Conservation (phyloP, 208 protist genomes). For the Strigomonas oncopelti region DNA sequence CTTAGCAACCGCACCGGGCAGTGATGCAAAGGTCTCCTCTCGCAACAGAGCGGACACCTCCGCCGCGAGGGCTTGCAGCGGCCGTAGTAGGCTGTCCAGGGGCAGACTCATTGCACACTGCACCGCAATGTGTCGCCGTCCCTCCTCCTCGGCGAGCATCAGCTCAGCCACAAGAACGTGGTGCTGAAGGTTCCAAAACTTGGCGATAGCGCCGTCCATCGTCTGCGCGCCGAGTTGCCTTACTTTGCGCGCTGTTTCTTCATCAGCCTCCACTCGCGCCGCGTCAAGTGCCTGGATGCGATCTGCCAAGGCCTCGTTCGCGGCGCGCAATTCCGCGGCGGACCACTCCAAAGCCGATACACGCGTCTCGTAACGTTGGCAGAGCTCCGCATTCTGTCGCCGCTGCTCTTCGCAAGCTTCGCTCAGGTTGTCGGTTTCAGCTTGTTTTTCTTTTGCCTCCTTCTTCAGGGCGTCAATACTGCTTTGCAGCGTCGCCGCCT, state of each 20-base stretch:
- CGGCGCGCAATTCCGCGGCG: not conserved
- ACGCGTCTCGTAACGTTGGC: not conserved
- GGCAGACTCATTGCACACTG: not conserved
- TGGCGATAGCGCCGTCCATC: not conserved
- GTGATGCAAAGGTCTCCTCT: not conserved
- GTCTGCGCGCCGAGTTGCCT: not conserved
- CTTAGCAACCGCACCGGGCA: not conserved
- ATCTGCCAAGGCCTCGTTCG: not conserved
- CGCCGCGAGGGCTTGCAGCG: not conserved
- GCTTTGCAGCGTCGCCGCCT: not conserved
- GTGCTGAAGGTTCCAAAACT: not conserved
- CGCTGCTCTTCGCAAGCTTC: not conserved
- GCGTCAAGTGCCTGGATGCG: not conserved
- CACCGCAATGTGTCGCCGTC: not conserved
- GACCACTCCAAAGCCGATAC: not conserved
- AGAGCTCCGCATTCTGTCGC: not conserved
- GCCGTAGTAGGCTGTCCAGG: not conserved
- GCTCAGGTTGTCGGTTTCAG: not conserved
- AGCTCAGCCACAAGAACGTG: not conserved
- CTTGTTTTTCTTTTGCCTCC: not conserved
- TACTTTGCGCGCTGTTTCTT: not conserved
- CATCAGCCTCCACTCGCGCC: too few relatives aligned
- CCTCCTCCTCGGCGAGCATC: not conserved
- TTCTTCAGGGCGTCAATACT: not conserved
- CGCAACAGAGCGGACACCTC: not conserved